phyloP scores from a whole-genome alignment of 306 rosid species.

The Prunus mongolica region DNA sequence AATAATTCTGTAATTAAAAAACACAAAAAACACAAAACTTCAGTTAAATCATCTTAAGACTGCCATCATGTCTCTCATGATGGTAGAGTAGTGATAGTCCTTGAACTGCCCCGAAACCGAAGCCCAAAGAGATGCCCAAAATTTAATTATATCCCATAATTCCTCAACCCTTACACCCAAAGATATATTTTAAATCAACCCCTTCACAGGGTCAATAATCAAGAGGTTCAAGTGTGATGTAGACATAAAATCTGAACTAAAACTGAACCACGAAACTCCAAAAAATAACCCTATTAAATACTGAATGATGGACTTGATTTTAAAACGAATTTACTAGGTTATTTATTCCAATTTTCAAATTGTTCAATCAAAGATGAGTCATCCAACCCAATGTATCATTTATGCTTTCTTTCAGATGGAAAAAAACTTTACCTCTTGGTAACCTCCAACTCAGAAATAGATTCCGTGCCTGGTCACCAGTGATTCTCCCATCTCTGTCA shows the following conservation, averaged over 20 bases:
- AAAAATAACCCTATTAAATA: neutral
- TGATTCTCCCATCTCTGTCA: slow-evolving; percentile 91
- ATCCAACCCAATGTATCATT: neutral
- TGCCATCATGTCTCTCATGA: too few species aligned
- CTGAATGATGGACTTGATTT: neutral
- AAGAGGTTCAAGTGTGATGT: neutral
- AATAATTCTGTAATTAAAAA: too few species aligned
- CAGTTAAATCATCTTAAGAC: too few species aligned
- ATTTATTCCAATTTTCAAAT: neutral
- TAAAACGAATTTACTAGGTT: neutral
- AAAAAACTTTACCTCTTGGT: slow-evolving; percentile 68
- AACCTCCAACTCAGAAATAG: slow-evolving; percentile 94
- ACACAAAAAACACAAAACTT: too few species aligned
- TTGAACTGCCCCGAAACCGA: too few species aligned
- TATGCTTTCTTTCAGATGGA: neutral
- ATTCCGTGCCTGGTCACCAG: slow-evolving; percentile 94
- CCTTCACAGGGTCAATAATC: neutral
- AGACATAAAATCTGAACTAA: neutral
- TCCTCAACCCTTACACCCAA: neutral
- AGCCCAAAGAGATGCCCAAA: too few species aligned
- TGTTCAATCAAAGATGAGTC: neutral
- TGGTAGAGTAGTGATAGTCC: too few species aligned
- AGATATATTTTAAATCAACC: neutral
- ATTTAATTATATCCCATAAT: too few species aligned
- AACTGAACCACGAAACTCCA: neutral